Conservation (phyloP, 2,329 filamentous ascomycete species). For the Microcera coccophila region DNA sequence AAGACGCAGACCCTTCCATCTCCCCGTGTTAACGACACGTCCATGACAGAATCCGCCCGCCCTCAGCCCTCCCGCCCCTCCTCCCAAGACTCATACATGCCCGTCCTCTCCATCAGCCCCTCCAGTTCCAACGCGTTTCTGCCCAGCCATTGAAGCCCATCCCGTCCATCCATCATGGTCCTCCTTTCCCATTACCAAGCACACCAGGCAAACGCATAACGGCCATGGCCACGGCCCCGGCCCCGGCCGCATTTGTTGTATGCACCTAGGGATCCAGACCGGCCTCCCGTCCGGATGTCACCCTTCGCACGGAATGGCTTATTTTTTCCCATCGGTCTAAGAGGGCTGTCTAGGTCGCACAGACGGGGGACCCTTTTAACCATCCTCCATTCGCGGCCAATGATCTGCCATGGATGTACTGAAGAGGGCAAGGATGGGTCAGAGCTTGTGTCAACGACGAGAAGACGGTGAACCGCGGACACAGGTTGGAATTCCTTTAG, state of each 20-base stretch:
- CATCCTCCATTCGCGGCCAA: conserved; percentile 9
- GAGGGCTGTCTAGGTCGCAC: conserved; percentile 5
- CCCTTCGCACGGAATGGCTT: conserved; percentile 9
- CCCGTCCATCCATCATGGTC: background rate
- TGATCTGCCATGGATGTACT: conserved; percentile 14
- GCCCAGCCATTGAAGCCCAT: conserved; percentile 24
- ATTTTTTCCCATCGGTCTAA: conserved; percentile 8
- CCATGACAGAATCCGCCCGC: conserved; percentile 19
- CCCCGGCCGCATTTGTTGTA: conserved; percentile 10
- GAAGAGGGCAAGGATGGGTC: conserved; percentile 9
- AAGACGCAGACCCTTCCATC: background rate
- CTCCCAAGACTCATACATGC: conserved; percentile 20
- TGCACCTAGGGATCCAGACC: conserved; percentile 23
- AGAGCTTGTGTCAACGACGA: conserved; percentile 3
- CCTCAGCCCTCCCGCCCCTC: background rate
- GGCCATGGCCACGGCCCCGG: conserved; percentile 10
- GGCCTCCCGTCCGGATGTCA: conserved; percentile 15
- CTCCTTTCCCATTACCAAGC: background rate
- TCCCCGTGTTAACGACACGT: conserved; percentile 16
- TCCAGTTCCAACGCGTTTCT: conserved; percentile 27
- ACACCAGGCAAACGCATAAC: background rate
- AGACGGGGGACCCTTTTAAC: conserved; percentile 5
- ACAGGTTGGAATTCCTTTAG: background rate
- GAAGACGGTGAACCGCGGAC: background rate
- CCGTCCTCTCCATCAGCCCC: conserved; percentile 17